phyloP scores from a whole-genome alignment of 768 basidiomycete species.

The Pleurotus tuber-regium region DNA sequence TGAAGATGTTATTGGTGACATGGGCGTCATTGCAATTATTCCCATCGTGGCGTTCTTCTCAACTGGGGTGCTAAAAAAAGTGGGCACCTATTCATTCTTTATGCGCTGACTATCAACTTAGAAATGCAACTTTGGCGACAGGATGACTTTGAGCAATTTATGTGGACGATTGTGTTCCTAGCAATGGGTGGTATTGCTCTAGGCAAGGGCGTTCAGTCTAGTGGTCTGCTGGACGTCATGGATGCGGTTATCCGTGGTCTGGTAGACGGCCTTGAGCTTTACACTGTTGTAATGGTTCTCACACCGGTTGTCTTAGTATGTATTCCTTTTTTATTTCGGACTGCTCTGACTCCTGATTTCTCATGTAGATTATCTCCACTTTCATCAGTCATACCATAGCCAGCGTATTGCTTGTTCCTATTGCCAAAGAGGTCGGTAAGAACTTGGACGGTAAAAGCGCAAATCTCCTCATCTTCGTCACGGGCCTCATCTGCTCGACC shows the following conservation, averaged over 20 bases:
- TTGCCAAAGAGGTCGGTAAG: conserved; percentile 87
- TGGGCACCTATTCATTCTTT: no score
- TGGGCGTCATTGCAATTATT: conserved; percentile 95
- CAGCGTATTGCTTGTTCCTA: conserved; percentile 93
- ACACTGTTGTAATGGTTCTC: conserved; percentile 69
- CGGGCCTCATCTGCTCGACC: conserved; percentile 87
- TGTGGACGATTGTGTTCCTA: conserved; percentile 93
- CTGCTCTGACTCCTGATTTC: conserved; percentile 19
- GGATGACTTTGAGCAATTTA: conserved; percentile 95
- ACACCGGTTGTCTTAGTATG: conserved; percentile 68
- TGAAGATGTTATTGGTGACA: conserved; percentile 80
- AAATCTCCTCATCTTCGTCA: conserved; percentile 90
- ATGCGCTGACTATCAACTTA: no score
- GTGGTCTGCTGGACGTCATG: conserved; percentile 82
- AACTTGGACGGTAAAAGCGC: conserved; percentile 67
- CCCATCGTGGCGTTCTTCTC: conserved; percentile 94
- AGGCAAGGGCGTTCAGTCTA: conserved; percentile 88
- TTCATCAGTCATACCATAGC: conserved; percentile 98
- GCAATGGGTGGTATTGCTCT: conserved; percentile 98
- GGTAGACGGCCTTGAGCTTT: conserved; percentile 61
- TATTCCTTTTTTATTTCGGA: conserved; percentile 17
- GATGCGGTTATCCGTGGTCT: conserved; percentile 57
- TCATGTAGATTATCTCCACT: conserved; percentile 77
- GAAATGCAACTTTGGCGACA: no score
- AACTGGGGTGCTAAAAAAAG: conserved; percentile 92